Evolutionary conservation across 1,284 basidiomycete genomes (phyloP).

Genomic region (Athelia sp.): DNA sequence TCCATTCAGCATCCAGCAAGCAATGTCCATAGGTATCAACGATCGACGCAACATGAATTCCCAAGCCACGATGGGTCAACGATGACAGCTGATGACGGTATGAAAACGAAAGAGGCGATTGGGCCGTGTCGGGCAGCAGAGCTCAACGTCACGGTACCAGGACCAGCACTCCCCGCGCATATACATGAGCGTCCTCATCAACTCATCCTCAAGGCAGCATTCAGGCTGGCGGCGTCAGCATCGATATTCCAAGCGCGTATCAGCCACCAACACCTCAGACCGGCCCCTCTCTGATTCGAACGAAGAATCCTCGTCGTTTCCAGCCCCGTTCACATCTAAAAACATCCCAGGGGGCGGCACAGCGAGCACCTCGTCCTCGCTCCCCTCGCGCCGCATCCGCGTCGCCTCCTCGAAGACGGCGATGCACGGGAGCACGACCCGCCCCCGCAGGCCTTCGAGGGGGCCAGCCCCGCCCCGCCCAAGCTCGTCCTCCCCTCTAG

Average conservation of each 20-base stretch:
- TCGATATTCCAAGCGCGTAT: neutral
- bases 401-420: slow-evolving; percentile 38
- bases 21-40: too few relatives aligned
- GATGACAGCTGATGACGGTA: too few relatives aligned
- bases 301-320: neutral
- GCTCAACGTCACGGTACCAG: neutral
- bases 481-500: slow-evolving; percentile 5
- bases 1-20: too few relatives aligned
- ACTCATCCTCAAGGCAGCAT: neutral
- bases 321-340: neutral
- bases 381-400: slow-evolving; percentile 36
- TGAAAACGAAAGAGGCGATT: too few relatives aligned
- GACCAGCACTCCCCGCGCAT: neutral
- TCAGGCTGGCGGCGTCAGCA: too few relatives aligned
- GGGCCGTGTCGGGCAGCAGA: too few relatives aligned
- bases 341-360: neutral
- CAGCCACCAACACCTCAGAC: neutral
- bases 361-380: neutral
- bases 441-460: slow-evolving; percentile 9
- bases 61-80: too few relatives aligned
- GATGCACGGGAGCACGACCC: slow-evolving; percentile 28
- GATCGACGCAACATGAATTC: too few relatives aligned
- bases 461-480: slow-evolving; percentile 3
- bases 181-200: neutral
- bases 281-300: neutral